phyloP scores from a whole-genome alignment of 306 rosid species.

The Castanopsis chinensis region DNA sequence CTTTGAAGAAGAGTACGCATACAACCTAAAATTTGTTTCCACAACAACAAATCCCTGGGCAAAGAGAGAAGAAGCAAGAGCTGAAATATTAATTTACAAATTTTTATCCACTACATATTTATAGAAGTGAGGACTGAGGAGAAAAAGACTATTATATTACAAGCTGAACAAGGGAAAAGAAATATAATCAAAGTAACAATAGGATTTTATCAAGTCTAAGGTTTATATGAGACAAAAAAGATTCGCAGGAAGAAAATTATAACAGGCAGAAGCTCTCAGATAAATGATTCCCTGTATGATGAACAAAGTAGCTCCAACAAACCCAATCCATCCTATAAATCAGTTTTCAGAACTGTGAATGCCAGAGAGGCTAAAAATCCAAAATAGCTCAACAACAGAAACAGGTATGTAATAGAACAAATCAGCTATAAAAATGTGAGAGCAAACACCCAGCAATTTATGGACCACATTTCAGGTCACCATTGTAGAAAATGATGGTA shows the following conservation, averaged over 20 bases:
- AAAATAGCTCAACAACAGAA: not conserved
- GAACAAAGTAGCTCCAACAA: not conserved
- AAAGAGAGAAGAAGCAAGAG: not conserved
- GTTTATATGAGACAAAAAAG: not conserved
- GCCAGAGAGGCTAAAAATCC: not conserved
- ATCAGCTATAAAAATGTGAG: not conserved
- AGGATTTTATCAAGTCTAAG: not conserved
- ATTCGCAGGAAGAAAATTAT: not conserved
- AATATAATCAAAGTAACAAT: not conserved
- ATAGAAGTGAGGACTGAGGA: conserved; percentile 5
- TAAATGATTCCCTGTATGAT: not conserved
- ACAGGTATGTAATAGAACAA: not conserved
- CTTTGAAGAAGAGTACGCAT: conserved; percentile 89
- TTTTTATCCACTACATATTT: not conserved
- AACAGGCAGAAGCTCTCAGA: not conserved
- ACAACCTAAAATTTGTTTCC: conserved; percentile 87
- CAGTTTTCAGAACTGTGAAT: not conserved
- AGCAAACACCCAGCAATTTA: not conserved
- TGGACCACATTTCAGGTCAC: not conserved
- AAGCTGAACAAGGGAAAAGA: not conserved
- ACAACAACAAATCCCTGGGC: conserved; percentile 86
- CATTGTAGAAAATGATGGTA: not conserved
- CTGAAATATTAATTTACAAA: not conserved
- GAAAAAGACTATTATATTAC: not conserved
- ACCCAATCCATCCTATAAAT: not conserved